Evolutionary conservation across 768 basidiomycete genomes (phyloP), one percentile per base, ranked within the genome.

Genomic region (Pleurotus citrinopileatus): DNA sequence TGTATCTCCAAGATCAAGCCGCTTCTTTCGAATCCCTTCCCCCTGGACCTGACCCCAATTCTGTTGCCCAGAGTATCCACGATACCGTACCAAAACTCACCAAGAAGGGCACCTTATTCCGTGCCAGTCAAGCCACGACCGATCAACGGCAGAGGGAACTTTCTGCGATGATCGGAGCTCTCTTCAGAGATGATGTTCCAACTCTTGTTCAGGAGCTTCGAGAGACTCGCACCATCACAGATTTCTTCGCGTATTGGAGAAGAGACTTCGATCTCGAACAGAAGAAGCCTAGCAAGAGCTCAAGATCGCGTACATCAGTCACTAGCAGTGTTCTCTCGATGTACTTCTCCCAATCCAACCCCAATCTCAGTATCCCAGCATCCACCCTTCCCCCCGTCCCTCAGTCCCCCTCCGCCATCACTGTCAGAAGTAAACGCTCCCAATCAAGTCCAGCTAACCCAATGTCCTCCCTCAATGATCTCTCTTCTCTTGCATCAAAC

Each of bases 21-120:
- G 84, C 91, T 1, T 92, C 91, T 12, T 93, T 87, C 75, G 91
- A 92, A 51, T 91, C 89, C 1, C 76, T 93, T 17, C 91, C 91
- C 12, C 86, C 87, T 5, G 91, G 89, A 6, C 90, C 90, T 15
- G 78, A 89, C 60, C 88, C 89, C 4, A 80, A 79, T 46, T 83
- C 84, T 12, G 79, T 92, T 37, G 82, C 83, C 13, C 78, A 74
- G 47, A 80, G 88, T 55, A 77, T 91, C 38, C 88, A 91, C 62
- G 60, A 78, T 3, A 68, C 82, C 60, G 63, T 93, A 2, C 91
- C 91, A 17, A 75, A 74, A 53, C 75, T 93, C 32, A 79, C 82
- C 2, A 88, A 85, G 68, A 89, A 85, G 63, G 85, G 81, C 2
- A 83, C 83, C 0, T 59, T 93, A 38, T 93, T 93, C 67, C 81